Evolutionary conservation across 768 basidiomycete species (phyloP).

Genomic region (Lanmaoa pseudosensibilis): DNA sequence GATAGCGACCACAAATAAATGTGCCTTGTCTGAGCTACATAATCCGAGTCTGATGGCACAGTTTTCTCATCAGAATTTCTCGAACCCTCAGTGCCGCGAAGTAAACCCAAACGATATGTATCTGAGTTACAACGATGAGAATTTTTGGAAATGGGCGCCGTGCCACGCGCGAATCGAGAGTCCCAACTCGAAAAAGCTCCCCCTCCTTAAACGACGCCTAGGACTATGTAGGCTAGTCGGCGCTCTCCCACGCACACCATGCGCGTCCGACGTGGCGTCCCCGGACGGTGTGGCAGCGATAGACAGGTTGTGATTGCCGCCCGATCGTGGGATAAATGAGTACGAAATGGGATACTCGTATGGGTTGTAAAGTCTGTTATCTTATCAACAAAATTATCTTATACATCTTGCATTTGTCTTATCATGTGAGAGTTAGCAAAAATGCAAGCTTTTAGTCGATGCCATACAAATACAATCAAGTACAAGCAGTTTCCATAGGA

Average conservation of each 20-base stretch:
- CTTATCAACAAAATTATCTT: no score
- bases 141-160: background rate
- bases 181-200: background rate
- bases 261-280: background rate
- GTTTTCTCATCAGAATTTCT: constrained; percentile 3
- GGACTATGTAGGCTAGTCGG: background rate
- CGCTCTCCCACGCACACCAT: background rate
- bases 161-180: no score
- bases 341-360: no score
- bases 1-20: background rate
- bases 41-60: background rate
- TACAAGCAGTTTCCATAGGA: no score
- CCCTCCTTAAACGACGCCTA: background rate
- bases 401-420: no score
- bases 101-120: no score
- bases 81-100: background rate
- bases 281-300: background rate
- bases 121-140: background rate
- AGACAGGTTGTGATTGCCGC: background rate
- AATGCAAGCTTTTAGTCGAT: no score
- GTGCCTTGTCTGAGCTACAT: background rate
- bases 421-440: no score
- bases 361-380: no score
- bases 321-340: constrained; percentile 1
- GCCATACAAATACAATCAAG: no score